Evolutionary conservation across 257 asterid species (phyloP), one percentile per base, ranked within the genome.

Genomic region (Nicotiana obtusifolia): DNA sequence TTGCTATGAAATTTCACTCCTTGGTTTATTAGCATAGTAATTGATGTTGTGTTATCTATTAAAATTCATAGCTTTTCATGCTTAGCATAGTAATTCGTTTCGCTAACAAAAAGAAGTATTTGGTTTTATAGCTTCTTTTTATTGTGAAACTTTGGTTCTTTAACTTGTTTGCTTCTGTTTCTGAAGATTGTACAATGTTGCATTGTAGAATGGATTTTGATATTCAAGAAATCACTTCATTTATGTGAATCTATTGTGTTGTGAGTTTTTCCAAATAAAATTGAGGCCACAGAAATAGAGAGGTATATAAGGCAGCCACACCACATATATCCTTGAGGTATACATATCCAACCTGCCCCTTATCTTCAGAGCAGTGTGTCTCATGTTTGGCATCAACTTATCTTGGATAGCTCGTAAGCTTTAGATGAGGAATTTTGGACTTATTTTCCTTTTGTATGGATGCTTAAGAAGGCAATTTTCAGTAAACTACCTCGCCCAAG

Each of bases 41-140:
- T 16, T 75, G 15, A 49, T 75, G 3, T 44, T 22, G 44, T 15
- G 62, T 75, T 89, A 49, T 75, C 79, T 75, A 2, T 15, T 47
- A 24, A 75, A 41, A 0, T 24, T 44, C 79, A 49, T 15, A 24
- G 79, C 15, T 47, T 73, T 8, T 73, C 60, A 73, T 68, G 77
- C 30, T 68, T 68, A 37, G 47, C 75, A 17, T 69, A 22, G 37
- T 59, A 22, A 14, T 41, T 37, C 13, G 33, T 3, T 69, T 10
- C 5, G n/a, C 10, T 41, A 69, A 37, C 68, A 1, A 2, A 69
- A 41, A 11, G 31, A 69, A 69, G 77, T n/a, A 68, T 53, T 86
- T 89, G 84, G 80, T 44, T 68, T 35, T 68, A 68, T 19, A 19
- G 22, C 33, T 68, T 35, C 20, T 11, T 37, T 41, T 69, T 20